Conservation (phyloP, 495 filamentous ascomycete species). For the Aspergillus mulundensis region DNA sequence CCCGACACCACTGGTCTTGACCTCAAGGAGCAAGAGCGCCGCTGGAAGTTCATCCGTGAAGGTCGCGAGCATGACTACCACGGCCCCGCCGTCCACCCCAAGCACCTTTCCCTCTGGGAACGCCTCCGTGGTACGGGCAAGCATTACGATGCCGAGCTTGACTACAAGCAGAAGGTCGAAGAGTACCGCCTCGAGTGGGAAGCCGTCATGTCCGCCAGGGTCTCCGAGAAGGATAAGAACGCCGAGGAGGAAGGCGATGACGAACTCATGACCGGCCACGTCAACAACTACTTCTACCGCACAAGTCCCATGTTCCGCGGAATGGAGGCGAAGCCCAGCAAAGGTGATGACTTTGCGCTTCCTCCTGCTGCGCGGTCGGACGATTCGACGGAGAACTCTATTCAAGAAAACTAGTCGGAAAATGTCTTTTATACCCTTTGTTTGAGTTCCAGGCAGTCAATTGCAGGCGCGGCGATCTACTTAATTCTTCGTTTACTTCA, state of each 20-base stretch:
- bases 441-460: conserved; percentile 1
- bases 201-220: conserved; percentile 43
- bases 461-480: conserved; percentile 1
- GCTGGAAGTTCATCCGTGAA: conserved; percentile 73
- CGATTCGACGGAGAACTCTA: conserved; percentile 13
- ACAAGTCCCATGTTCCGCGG: conserved; percentile 49
- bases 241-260: conserved; percentile 36
- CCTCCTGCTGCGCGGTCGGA: conserved; percentile 39
- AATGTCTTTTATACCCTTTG: conserved; percentile 11
- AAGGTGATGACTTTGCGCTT: conserved; percentile 36
- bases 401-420: conserved; percentile 16
- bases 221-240: conserved; percentile 43
- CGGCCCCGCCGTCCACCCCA: conserved; percentile 79
- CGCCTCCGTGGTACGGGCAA: conserved; percentile 65
- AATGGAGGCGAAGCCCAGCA: conserved; percentile 34
- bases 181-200: conserved; percentile 73
- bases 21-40: conserved; percentile 88
- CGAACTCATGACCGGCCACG: conserved; percentile 39
- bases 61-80: conserved; percentile 78
- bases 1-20: conserved; percentile 91
- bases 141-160: conserved; percentile 71
- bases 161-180: conserved; percentile 73
- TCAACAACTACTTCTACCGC: conserved; percentile 48
- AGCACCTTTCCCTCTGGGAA: conserved; percentile 82
- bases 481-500: conserved; percentile 6